Evolutionary conservation across 2,329 filamentous ascomycete genomes (phyloP).

Genomic region (Dryadomyces quercus-mongolicae): DNA sequence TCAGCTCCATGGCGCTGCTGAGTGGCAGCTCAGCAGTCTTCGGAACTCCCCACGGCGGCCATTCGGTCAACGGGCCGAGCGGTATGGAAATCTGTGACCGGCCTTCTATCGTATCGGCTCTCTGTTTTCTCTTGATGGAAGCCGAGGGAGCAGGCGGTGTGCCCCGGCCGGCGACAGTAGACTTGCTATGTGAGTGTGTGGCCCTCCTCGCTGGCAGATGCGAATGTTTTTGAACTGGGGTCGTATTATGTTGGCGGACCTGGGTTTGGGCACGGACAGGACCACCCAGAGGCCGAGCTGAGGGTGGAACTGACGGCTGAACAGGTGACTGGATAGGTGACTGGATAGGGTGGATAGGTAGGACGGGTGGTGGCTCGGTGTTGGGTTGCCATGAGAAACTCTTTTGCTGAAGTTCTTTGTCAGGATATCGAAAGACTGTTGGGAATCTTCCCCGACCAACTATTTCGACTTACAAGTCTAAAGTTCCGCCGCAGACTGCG

Average conservation of each 20-base stretch:
- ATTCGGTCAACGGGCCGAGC: slow-evolving; percentile 32
- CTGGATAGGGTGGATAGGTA: background rate
- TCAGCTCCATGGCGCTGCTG: slow-evolving; percentile 42
- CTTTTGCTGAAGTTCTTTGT: slow-evolving; percentile 16
- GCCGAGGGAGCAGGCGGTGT: background rate
- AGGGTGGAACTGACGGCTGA: background rate
- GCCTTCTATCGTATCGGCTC: slow-evolving; percentile 11
- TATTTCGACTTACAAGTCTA: slow-evolving; percentile 20
- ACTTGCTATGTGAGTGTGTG: background rate
- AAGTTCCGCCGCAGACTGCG: slow-evolving; percentile 26
- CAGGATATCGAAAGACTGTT: background rate
- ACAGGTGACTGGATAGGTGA: background rate
- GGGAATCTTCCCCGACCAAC: no score
- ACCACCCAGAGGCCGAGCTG: slow-evolving; percentile 1
- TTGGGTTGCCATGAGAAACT: slow-evolving; percentile 14
- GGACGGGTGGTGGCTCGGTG: background rate
- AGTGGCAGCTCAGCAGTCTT: slow-evolving; percentile 37
- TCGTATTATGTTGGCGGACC: background rate
- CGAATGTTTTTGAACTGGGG: background rate
- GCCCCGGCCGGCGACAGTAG: background rate
- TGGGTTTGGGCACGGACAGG: background rate
- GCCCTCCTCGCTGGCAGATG: background rate
- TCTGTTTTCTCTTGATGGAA: slow-evolving; percentile 22
- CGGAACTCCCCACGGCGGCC: slow-evolving; percentile 43
- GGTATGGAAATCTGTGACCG: slow-evolving; percentile 9